Evolutionary conservation across 2,329 filamentous ascomycete genomes (phyloP).

Genomic region (Cercospora sesami): DNA sequence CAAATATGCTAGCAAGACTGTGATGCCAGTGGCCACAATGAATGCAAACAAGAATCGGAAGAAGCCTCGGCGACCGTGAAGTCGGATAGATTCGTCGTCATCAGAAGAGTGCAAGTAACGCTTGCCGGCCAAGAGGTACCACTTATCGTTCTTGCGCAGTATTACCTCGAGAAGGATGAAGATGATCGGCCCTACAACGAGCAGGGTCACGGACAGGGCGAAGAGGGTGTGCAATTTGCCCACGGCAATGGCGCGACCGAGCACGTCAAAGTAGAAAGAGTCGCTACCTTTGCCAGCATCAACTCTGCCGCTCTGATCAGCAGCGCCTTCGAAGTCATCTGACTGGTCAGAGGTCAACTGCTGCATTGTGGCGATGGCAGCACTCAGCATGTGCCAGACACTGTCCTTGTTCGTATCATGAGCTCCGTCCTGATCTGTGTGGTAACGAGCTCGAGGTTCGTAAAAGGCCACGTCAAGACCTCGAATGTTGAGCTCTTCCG

Average conservation of each 20-base stretch:
- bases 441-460: conserved; percentile 80
- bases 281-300: conserved; percentile 60
- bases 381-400: conserved; percentile 94
- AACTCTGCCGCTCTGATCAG: conserved; percentile 59
- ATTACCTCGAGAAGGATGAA: conserved; percentile 69
- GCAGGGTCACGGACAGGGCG: conserved; percentile 78
- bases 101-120: conserved; percentile 61
- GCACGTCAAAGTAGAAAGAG: conserved; percentile 92
- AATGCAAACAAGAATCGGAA: conserved; percentile 81
- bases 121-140: conserved; percentile 78
- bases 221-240: conserved; percentile 82
- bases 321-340: conserved; percentile 63
- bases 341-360: conserved; percentile 68
- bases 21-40: conserved; percentile 64
- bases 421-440: conserved; percentile 84
- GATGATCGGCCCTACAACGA: conserved; percentile 75
- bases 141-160: conserved; percentile 72
- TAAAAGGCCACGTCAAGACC: conserved; percentile 90
- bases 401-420: conserved; percentile 70
- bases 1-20: conserved; percentile 71
- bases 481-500: conserved; percentile 73
- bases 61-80: conserved; percentile 78
- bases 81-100: conserved; percentile 57
- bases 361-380: conserved; percentile 72
- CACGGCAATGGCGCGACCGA: conserved; percentile 75